phyloP scores from a whole-genome alignment of 1,139 yeast genomes.

The Zygoascus hellenicus region DNA sequence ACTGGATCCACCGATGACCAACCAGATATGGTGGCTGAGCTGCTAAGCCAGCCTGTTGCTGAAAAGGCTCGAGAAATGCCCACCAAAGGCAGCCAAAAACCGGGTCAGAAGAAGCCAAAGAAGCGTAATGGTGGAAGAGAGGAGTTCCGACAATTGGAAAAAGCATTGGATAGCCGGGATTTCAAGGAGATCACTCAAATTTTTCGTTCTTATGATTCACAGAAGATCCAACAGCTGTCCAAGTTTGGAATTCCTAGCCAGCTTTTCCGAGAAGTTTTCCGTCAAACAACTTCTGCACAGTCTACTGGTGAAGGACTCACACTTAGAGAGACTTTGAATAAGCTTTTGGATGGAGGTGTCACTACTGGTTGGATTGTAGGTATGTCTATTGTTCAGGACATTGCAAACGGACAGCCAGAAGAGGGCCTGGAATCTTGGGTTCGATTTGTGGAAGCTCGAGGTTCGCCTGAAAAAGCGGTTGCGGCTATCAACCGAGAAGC shows the following conservation, averaged over 20 bases:
- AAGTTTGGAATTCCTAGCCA: conserved; percentile 7
- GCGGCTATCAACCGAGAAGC: conserved; percentile 26
- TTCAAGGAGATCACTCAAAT: conserved; percentile 1
- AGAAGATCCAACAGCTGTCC: conserved; percentile 6
- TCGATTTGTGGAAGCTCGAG: conserved; percentile 29
- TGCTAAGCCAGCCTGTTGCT: conserved; percentile 2
- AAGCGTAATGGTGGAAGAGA: neutral
- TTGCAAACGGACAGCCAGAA: conserved; percentile 24
- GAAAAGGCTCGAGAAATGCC: neutral
- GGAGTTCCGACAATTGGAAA: conserved; percentile 5
- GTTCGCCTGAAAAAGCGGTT: conserved; percentile 21
- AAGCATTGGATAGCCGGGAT: neutral
- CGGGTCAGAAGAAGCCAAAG: neutral
- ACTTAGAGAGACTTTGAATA: conserved; percentile 16
- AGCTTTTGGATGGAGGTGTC: conserved; percentile 19
- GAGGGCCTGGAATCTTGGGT: conserved; percentile 34
- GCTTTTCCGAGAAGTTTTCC: conserved; percentile 9
- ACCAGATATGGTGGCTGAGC: conserved; percentile 5
- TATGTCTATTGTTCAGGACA: conserved; percentile 24
- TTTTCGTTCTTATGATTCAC: conserved; percentile 7
- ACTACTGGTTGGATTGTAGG: conserved; percentile 28
- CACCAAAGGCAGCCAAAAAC: neutral
- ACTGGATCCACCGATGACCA: neutral
- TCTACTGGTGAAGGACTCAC: neutral
- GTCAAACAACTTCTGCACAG: neutral